These are phyloP conservation scores for Calonectria fujianensis DNA, from an alignment of 2,329 filamentous ascomycete species.

Conservation along the genomic window DNA sequence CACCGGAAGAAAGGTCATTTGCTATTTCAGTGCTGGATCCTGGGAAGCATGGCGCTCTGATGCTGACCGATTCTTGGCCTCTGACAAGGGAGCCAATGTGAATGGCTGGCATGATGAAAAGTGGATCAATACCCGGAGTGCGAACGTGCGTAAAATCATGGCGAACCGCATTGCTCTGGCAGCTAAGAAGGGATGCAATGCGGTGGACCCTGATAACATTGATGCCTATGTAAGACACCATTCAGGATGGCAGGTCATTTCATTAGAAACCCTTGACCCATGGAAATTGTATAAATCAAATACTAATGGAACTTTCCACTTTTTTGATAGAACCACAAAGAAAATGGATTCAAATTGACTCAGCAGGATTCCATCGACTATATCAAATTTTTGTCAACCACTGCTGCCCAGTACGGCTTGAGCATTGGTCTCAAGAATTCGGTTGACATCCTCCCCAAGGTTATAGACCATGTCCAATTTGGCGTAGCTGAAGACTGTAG, in stretches of 20 bases:
- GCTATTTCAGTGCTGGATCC: constrained; percentile 84
- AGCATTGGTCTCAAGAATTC: constrained; percentile 82
- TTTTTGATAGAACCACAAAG: constrained; percentile 68
- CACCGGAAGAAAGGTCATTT: constrained; percentile 77
- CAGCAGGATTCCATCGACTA: constrained; percentile 74
- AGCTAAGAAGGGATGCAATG: constrained; percentile 78
- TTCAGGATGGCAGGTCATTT: background rate
- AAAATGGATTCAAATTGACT: constrained; percentile 76
- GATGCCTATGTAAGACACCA: constrained; percentile 74
- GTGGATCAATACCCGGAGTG: constrained; percentile 78
- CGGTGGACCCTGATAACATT: constrained; percentile 82
- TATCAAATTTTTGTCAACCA: constrained; percentile 75
- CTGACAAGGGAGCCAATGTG: constrained; percentile 75
- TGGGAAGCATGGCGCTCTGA: constrained; percentile 80
- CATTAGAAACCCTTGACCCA: no score
- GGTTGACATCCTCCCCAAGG: constrained; percentile 72
- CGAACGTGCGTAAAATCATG: constrained; percentile 80
- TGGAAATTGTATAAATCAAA: no score
- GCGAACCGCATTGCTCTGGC: constrained; percentile 75
- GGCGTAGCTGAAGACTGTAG: constrained; percentile 83
- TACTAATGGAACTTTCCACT: background rate
- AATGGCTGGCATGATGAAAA: constrained; percentile 80
- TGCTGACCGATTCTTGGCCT: constrained; percentile 69
- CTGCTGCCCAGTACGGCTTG: constrained; percentile 73
- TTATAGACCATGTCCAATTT: constrained; percentile 74